Percentiles rank a stretch among this genome's conserved stretches.
phyloP scores from a whole-genome alignment of 108 stramenopile species.

The Parmales sp. region DNA sequence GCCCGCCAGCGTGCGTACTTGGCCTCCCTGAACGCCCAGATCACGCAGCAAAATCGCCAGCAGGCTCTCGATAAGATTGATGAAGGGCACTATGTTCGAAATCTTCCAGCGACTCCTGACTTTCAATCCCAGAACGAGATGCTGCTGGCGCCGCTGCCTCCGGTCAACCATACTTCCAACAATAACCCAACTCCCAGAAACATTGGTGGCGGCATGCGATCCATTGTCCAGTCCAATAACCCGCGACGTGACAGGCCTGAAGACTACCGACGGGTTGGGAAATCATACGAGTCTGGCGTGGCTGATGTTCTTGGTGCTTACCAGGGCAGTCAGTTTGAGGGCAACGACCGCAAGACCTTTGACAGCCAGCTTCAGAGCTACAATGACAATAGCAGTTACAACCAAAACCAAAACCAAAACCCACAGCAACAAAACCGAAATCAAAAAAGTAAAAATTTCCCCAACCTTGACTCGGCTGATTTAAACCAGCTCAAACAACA shows the following conservation, averaged over 20 bases:
- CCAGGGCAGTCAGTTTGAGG: neutral
- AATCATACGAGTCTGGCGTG: neutral
- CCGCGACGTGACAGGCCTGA: neutral
- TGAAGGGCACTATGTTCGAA: neutral
- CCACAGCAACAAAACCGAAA: neutral
- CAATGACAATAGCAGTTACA: neutral
- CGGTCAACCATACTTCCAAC: neutral
- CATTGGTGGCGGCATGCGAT: neutral
- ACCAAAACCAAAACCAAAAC: neutral
- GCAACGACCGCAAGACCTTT: neutral
- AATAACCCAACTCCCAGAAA: neutral
- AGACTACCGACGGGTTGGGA: neutral
- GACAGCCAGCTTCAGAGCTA: neutral
- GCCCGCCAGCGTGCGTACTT: too few species aligned
- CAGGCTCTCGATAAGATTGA: neutral
- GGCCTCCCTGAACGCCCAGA: neutral
- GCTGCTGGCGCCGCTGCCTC: neutral
- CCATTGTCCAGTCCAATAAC: neutral
- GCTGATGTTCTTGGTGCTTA: neutral
- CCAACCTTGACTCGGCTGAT: neutral
- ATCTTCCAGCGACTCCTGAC: conserved; percentile 1
- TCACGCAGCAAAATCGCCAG: neutral
- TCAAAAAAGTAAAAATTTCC: neutral
- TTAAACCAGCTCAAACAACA: neutral
- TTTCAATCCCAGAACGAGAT: neutral